phyloP scores from a whole-genome alignment of 2,329 filamentous ascomycete species.

The Fusarium torreyae region DNA sequence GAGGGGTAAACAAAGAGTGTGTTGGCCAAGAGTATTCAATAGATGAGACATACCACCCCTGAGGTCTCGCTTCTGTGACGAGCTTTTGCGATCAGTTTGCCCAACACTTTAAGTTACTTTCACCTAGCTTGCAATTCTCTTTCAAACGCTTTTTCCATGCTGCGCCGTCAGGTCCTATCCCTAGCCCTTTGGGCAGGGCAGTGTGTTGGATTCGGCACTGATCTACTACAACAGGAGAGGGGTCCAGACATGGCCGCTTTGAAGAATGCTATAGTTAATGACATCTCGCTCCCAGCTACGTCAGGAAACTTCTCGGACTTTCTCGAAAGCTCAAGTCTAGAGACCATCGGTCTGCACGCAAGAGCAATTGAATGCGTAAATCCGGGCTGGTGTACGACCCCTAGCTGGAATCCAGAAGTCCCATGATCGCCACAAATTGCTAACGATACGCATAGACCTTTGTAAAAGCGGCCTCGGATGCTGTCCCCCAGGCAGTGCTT shows the following conservation, averaged over 20 bases:
- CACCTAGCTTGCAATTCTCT: not conserved
- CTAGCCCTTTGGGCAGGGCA: not conserved
- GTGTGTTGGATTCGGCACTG: not conserved
- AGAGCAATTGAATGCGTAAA: conserved; percentile 1
- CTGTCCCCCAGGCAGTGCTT: conserved; percentile 14
- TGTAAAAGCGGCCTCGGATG: conserved; percentile 11
- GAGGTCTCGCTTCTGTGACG: not conserved
- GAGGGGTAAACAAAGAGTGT: conserved; percentile 15
- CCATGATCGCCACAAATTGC: accelerated
- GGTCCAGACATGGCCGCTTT: not conserved
- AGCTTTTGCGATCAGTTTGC: not conserved
- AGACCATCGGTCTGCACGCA: not conserved
- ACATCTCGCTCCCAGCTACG: not conserved
- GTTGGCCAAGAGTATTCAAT: not conserved
- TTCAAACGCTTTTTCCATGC: not conserved
- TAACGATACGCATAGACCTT: not conserved
- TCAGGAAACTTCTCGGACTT: conserved; percentile 4
- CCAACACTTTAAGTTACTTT: accelerated
- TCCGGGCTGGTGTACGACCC: conserved; percentile 1
- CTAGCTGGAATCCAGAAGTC: no score
- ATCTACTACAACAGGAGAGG: not conserved
- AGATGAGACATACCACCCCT: not conserved
- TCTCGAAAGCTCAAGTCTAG: not conserved
- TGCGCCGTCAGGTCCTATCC: accelerated
- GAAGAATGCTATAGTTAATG: not conserved